Percentiles rank a stretch among this genome's conserved stretches.
Evolutionary conservation across 305 asterid genomes (phyloP).

Genomic region (Solanum aculeatissimum): DNA sequence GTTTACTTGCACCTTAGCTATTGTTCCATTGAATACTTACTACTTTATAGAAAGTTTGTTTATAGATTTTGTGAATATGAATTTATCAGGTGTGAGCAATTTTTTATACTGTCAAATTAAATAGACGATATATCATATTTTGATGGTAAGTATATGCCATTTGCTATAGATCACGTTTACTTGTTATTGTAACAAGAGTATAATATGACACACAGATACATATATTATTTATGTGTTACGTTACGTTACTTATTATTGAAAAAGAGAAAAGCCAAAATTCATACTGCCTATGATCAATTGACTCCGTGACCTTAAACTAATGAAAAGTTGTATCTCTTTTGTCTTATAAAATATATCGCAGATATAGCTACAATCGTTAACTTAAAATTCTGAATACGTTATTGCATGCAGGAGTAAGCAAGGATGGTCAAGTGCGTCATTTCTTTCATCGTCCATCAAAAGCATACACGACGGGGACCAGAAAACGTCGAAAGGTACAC

Average conservation of each 20-base stretch:
- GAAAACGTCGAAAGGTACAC: conserved; percentile 32
- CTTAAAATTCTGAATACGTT: neutral
- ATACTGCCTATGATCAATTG: neutral
- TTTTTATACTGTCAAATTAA: too few relatives aligned
- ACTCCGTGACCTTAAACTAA: neutral
- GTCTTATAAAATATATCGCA: neutral
- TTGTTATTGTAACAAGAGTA: neutral
- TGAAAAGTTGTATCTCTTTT: neutral
- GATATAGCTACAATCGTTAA: neutral
- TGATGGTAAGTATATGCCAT: neutral
- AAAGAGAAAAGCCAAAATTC: neutral
- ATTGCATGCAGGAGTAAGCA: conserved; percentile 31
- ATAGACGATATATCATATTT: neutral
- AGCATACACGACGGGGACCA: conserved; percentile 36
- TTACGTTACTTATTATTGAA: neutral
- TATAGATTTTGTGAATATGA: neutral
- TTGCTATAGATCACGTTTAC: neutral
- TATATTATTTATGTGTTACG: neutral
- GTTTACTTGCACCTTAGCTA: neutral
- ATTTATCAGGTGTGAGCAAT: too few relatives aligned
- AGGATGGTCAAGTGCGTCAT: conserved; percentile 31
- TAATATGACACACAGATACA: neutral
- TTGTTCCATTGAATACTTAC: neutral
- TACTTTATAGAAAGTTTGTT: neutral
- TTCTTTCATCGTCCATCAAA: conserved; percentile 37